Evolutionary conservation across 371 early-diverging fungal species (phyloP).

Genomic region (Phascolomyces articulosus): DNA sequence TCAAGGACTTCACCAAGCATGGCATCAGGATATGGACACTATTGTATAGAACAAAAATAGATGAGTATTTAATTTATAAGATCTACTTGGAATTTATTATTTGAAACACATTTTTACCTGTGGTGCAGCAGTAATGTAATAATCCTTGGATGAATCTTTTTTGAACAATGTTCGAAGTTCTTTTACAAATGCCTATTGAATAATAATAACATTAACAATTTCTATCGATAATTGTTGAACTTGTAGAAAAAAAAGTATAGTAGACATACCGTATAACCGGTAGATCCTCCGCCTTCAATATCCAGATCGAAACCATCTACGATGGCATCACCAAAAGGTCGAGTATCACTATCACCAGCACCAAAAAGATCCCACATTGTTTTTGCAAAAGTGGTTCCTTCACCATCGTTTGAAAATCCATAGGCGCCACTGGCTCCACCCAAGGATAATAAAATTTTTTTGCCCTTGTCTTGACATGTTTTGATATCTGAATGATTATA

Average conservation of each 20-base stretch:
- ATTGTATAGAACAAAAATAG: not conserved
- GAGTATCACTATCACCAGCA: conserved; percentile 48
- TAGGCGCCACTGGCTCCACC: conserved; percentile 71
- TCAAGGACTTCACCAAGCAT: conserved; percentile 48
- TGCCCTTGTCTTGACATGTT: conserved; percentile 52
- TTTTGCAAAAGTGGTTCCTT: conserved; percentile 58
- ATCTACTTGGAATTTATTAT: too few relatives aligned
- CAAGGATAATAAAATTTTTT: conserved; percentile 58
- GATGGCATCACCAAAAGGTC: conserved; percentile 68
- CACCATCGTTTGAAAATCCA: conserved; percentile 37
- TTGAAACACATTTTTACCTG: conserved; percentile 21
- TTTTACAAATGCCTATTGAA: conserved; percentile 13
- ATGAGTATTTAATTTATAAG: not conserved
- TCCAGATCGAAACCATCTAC: conserved; percentile 78
- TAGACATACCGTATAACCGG: conserved; percentile 51
- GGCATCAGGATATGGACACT: conserved; percentile 55
- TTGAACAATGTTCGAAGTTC: conserved; percentile 19
- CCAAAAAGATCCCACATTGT: conserved; percentile 65
- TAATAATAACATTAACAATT: too few relatives aligned
- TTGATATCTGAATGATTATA: conserved; percentile 44
- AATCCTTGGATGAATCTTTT: conserved; percentile 33
- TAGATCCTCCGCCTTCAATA: conserved; percentile 62
- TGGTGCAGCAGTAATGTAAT: conserved; percentile 58
- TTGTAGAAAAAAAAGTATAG: conserved; percentile 11
- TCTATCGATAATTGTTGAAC: too few relatives aligned